phyloP scores from a whole-genome alignment of 768 basidiomycete genomes.

The Kwoniella europaea region DNA sequence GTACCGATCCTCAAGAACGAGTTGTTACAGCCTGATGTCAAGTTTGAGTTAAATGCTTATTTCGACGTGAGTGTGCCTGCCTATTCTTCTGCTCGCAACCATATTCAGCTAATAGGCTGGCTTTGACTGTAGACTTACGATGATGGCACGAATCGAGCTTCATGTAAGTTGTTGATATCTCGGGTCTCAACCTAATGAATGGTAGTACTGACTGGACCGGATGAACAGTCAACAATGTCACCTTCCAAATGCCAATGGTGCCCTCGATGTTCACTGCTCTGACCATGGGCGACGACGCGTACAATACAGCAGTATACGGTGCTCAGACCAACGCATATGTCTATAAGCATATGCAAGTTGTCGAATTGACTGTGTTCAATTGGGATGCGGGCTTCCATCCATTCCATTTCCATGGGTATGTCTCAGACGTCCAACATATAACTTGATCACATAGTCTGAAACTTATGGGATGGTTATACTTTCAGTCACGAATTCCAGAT shows the following conservation, averaged over 20 bases:
- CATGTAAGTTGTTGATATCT: no score
- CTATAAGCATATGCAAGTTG: constrained; percentile 70
- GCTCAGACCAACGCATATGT: constrained; percentile 69
- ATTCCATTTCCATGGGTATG: constrained; percentile 79
- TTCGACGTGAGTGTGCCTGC: constrained; percentile 64
- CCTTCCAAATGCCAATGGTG: constrained; percentile 58
- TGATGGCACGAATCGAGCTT: constrained; percentile 56
- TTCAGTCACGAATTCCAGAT: constrained; percentile 74
- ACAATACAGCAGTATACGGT: constrained; percentile 72
- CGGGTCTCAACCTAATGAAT: no score
- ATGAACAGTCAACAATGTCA: constrained; percentile 21
- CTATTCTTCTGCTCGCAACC: no score
- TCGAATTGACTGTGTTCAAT: constrained; percentile 69
- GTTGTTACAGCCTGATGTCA: constrained; percentile 62
- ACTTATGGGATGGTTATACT: background rate
- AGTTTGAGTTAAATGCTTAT: constrained; percentile 71
- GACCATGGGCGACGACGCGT: constrained; percentile 68
- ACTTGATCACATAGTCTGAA: no score
- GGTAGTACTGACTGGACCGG: background rate
- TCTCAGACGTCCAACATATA: background rate
- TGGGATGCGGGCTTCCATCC: constrained; percentile 43
- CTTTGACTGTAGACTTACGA: constrained; percentile 63
- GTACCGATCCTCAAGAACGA: constrained; percentile 67
- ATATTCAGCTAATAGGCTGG: no score
- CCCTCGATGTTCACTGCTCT: constrained; percentile 76